phyloP scores from a whole-genome alignment of 2,329 filamentous ascomycete genomes.

The Penicillium digitatum region DNA sequence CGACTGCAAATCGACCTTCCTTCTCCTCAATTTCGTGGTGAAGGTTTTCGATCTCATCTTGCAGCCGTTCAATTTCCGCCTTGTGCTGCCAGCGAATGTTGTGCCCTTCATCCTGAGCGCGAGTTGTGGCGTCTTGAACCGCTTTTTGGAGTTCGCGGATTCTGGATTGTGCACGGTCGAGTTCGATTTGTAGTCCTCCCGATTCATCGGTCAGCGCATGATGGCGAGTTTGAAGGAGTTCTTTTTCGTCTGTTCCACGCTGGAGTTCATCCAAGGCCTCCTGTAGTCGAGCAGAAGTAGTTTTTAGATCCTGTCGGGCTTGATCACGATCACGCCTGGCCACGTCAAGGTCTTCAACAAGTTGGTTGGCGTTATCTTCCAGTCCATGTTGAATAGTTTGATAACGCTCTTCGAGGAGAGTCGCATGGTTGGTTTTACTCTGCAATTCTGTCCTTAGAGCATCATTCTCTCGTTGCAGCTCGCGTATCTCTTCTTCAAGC shows the following conservation, averaged over 20 bases:
- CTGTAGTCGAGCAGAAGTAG: conserved; percentile 48
- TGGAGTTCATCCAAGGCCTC: conserved; percentile 59
- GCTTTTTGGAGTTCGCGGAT: conserved; percentile 49
- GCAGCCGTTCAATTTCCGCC: conserved; percentile 53
- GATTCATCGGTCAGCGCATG: conserved; percentile 65
- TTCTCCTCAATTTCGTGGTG: conserved; percentile 65
- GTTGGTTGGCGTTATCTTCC: conserved; percentile 34
- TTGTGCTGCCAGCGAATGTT: conserved; percentile 55
- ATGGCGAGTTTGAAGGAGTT: conserved; percentile 64
- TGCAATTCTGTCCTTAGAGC: conserved; percentile 44
- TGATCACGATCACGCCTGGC: conserved; percentile 44
- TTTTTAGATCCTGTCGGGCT: conserved; percentile 44
- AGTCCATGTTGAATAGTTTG: conserved; percentile 39
- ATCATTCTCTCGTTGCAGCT: conserved; percentile 46
- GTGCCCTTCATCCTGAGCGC: conserved; percentile 58
- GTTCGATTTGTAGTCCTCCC: conserved; percentile 61
- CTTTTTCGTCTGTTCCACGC: conserved; percentile 59
- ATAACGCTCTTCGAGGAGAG: conserved; percentile 51
- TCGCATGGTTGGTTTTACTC: conserved; percentile 41
- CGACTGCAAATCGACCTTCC: conserved; percentile 65
- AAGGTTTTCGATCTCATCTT: conserved; percentile 56
- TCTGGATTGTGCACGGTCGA: conserved; percentile 46
- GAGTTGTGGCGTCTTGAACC: conserved; percentile 53
- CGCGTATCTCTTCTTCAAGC: conserved; percentile 63
- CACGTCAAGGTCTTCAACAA: conserved; percentile 45